Conservation (phyloP, 176 grass and related monocot species). For the Phyllostachys edulis region DNA sequence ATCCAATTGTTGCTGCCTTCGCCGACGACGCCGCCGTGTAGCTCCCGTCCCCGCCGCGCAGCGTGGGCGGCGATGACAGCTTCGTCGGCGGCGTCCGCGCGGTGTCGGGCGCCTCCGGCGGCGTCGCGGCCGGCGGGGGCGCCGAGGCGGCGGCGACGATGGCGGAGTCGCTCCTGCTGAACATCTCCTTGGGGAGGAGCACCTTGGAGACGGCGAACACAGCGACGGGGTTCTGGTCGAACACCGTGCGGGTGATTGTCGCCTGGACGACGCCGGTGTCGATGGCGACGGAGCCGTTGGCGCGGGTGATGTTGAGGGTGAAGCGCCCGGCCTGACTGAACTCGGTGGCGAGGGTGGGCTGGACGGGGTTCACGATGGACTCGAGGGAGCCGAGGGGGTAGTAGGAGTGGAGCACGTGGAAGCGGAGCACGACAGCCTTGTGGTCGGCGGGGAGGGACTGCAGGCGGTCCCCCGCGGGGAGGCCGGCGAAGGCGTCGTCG, state of each 20-base stretch:
- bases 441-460: slow-evolving; percentile 67
- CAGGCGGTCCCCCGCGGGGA: slow-evolving; percentile 47
- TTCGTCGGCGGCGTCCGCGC: slow-evolving; percentile 46
- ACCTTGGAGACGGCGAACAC: slow-evolving; percentile 89
- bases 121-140: background rate
- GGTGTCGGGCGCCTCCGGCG: slow-evolving; percentile 27
- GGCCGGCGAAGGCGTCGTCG: slow-evolving; percentile 79
- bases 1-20: background rate
- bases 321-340: slow-evolving; percentile 62
- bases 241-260: slow-evolving; percentile 75
- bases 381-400: slow-evolving; percentile 86
- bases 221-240: slow-evolving; percentile 91
- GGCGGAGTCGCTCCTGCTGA: slow-evolving; percentile 13
- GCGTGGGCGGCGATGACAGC: slow-evolving; percentile 53
- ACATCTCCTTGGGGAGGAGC: slow-evolving; percentile 87
- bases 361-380: slow-evolving; percentile 91
- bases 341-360: slow-evolving; percentile 88
- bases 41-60: slow-evolving; percentile 24
- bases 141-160: background rate
- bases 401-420: slow-evolving; percentile 92
- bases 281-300: slow-evolving; percentile 76
- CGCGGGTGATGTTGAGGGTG: slow-evolving; percentile 87
- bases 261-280: slow-evolving; percentile 90
- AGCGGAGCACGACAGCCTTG: slow-evolving; percentile 80
- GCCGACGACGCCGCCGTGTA: background rate